These are phyloP conservation scores for Gymnopus androsaceus DNA, from an alignment of 1,284 basidiomycete species.

Conservation along the genomic window DNA sequence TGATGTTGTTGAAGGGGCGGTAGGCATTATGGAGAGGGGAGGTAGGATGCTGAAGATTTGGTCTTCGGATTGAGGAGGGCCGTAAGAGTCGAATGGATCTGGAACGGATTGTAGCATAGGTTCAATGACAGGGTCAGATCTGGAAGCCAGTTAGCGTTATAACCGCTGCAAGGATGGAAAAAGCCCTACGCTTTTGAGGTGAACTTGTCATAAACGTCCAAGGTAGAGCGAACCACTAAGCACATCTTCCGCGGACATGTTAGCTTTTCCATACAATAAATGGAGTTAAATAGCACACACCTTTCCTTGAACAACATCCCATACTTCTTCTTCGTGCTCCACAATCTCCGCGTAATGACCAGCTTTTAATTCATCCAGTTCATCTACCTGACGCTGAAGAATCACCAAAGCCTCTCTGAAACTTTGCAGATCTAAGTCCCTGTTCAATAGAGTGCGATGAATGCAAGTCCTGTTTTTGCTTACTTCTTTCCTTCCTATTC, in stretches of 20 bases:
- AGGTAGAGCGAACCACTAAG: slow-evolving; percentile 74
- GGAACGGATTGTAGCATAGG: slow-evolving; percentile 87
- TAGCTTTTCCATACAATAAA: background rate
- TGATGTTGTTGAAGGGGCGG: slow-evolving; percentile 48
- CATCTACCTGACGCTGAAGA: slow-evolving; percentile 87
- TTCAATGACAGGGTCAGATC: slow-evolving; percentile 88
- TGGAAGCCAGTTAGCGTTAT: slow-evolving; percentile 33
- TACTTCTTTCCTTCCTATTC: slow-evolving; percentile 83
- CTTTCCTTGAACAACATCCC: slow-evolving; percentile 87
- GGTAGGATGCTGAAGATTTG: slow-evolving; percentile 92
- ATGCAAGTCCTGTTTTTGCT: slow-evolving; percentile 26
- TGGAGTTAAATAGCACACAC: slow-evolving; percentile 34
- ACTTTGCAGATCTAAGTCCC: slow-evolving; percentile 70
- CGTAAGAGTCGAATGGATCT: slow-evolving; percentile 92
- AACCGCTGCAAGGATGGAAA: slow-evolving; percentile 14
- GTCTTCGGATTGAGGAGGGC: slow-evolving; percentile 83
- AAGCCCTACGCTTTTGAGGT: slow-evolving; percentile 82
- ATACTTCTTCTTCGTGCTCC: slow-evolving; percentile 91
- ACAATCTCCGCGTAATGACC: slow-evolving; percentile 86
- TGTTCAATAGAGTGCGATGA: background rate
- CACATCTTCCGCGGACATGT: slow-evolving; percentile 50
- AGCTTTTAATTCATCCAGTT: slow-evolving; percentile 78
- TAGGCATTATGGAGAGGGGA: slow-evolving; percentile 75
- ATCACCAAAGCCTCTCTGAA: slow-evolving; percentile 84
- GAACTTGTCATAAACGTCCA: slow-evolving; percentile 82